Percentiles rank a stretch among this genome's conserved stretches.
Evolutionary conservation across 2,329 filamentous ascomycete species (phyloP).

Genomic region (Apiospora kogelbergensis): DNA sequence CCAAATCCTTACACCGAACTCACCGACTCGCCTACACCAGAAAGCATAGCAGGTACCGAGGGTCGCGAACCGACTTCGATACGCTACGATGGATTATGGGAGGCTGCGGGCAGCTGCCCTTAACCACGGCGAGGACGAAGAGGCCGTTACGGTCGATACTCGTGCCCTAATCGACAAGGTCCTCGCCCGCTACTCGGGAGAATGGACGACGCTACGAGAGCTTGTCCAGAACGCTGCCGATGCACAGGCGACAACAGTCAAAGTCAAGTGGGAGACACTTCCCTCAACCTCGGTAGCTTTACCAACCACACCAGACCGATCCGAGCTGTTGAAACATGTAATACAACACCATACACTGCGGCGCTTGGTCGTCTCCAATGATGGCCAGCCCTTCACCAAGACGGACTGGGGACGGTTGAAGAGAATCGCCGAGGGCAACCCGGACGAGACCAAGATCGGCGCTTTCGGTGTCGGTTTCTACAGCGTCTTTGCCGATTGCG

Average conservation of each 20-base stretch:
- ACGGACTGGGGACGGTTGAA: constrained; percentile 94
- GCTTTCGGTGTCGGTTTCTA: constrained; percentile 99
- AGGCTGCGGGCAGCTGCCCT: constrained; percentile 85
- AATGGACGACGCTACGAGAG: constrained; percentile 88
- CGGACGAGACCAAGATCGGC: constrained; percentile 98
- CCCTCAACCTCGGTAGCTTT: constrained; percentile 80
- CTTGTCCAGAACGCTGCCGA: constrained; percentile 98
- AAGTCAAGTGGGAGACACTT: constrained; percentile 87
- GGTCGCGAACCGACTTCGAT: neutral
- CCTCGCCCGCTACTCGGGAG: constrained; percentile 90
- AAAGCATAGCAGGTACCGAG: neutral
- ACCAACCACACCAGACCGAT: constrained; percentile 61
- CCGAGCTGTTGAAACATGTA: constrained; percentile 76
- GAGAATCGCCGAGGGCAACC: constrained; percentile 97
- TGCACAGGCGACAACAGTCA: constrained; percentile 85
- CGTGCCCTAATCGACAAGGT: constrained; percentile 97
- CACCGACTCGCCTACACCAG: neutral
- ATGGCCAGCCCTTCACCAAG: constrained; percentile 82
- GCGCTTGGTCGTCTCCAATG: constrained; percentile 87
- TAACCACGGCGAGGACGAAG: constrained; percentile 83
- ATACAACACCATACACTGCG: constrained; percentile 83
- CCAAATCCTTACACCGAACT: neutral
- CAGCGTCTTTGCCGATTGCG: constrained; percentile 96
- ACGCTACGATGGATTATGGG: constrained; percentile 63
- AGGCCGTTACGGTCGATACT: constrained; percentile 97